Evolutionary conservation across 305 asterid genomes (phyloP).

Genomic region (Fraxinus paxiana): DNA sequence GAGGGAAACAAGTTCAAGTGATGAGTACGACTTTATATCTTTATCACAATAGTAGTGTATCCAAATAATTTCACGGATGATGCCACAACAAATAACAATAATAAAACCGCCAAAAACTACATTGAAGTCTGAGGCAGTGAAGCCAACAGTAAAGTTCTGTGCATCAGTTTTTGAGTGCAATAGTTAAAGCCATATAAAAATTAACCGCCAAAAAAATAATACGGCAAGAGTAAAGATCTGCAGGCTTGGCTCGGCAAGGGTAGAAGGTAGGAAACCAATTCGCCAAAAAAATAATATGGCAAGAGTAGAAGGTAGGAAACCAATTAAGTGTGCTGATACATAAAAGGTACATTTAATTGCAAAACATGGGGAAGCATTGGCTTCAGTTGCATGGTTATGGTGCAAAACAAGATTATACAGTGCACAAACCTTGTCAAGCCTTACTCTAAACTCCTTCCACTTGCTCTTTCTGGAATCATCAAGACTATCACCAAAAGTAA

Average conservation of each 20-base stretch:
- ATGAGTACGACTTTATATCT: background rate
- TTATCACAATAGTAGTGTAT: background rate
- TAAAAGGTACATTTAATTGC: background rate
- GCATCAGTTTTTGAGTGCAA: background rate
- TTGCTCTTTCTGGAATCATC: constrained; percentile 55
- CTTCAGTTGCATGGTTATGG: constrained; percentile 4
- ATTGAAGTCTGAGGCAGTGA: background rate
- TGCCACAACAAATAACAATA: background rate
- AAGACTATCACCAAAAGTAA: constrained; percentile 84
- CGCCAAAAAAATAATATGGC: background rate
- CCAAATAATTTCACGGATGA: background rate
- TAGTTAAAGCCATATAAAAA: background rate
- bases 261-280: background rate
- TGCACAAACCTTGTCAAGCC: constrained; percentile 57
- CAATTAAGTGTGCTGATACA: background rate
- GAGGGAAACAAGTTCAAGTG: background rate
- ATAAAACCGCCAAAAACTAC: background rate
- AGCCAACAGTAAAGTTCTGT: background rate
- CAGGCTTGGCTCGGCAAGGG: background rate
- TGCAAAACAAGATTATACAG: background rate
- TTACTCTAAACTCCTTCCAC: constrained; percentile 78
- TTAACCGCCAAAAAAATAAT: background rate
- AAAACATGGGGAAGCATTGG: background rate
- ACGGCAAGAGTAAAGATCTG: background rate
- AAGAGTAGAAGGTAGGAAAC: background rate